Conservation (phyloP, 2,329 filamentous ascomycete genomes). For the Fusarium tuaranense region DNA sequence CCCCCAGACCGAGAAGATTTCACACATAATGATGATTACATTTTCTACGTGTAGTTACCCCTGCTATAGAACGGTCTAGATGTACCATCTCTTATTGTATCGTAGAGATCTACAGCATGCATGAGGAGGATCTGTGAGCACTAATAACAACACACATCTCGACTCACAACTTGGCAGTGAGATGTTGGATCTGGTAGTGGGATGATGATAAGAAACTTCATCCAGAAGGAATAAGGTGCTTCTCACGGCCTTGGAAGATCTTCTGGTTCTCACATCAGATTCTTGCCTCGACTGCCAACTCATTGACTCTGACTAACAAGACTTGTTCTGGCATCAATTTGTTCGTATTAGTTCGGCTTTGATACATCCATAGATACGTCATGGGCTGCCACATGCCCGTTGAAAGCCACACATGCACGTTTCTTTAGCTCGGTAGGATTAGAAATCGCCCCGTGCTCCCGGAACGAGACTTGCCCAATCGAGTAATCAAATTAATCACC, state of each 20-base stretch:
- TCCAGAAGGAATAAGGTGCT: background rate
- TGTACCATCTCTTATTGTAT: background rate
- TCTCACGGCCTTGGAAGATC: background rate
- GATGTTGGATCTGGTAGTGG: background rate
- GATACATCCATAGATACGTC: background rate
- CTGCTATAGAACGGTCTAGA: background rate
- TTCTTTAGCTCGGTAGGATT: slow-evolving; percentile 15
- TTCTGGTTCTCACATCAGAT: slow-evolving; percentile 1
- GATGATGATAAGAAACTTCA: background rate
- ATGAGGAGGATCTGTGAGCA: slow-evolving; percentile 28
- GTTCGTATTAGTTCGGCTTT: background rate
- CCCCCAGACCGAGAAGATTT: background rate
- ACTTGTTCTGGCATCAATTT: no score
- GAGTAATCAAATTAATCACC: slow-evolving; percentile 37
- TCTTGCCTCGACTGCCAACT: slow-evolving; percentile 3
- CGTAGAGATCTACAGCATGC: background rate
- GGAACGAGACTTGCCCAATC: slow-evolving; percentile 30
- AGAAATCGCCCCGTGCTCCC: slow-evolving; percentile 33
- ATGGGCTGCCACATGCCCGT: background rate
- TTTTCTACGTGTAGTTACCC: background rate
- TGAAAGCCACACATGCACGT: slow-evolving; percentile 10
- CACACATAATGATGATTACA: background rate
- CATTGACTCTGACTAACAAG: background rate
- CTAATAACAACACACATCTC: slow-evolving; percentile 7
- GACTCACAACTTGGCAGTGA: background rate